Evolutionary conservation across 1,284 basidiomycete genomes (phyloP).

Genomic region (Filobasidium uniguttulatum): DNA sequence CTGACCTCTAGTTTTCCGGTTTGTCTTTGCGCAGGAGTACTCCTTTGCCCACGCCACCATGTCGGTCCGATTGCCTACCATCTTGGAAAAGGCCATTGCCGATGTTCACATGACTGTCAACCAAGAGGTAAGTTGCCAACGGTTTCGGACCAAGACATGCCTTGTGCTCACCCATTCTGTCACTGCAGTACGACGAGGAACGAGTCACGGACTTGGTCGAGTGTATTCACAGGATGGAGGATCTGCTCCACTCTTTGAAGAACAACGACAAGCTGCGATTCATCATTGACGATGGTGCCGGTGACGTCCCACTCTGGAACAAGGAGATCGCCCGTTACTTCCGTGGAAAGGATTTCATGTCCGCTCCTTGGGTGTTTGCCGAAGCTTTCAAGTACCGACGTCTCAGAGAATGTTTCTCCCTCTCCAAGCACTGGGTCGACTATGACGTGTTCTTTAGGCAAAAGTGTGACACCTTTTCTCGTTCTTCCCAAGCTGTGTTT

Average conservation of each 20-base stretch:
- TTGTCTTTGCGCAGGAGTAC: slow-evolving; percentile 53
- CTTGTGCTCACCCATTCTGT: background rate
- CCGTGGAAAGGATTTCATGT: slow-evolving; percentile 73
- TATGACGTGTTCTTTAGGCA: slow-evolving; percentile 80
- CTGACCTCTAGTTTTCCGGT: background rate
- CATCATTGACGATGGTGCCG: slow-evolving; percentile 84
- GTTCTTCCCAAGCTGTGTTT: slow-evolving; percentile 83
- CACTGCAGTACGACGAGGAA: slow-evolving; percentile 59
- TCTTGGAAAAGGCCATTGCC: slow-evolving; percentile 90
- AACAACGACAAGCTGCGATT: slow-evolving; percentile 65
- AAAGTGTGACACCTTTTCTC: slow-evolving; percentile 92
- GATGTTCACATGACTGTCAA: slow-evolving; percentile 84
- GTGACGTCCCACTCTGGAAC: slow-evolving; percentile 92
- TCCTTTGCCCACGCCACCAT: slow-evolving; percentile 89
- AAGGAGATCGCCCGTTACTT: slow-evolving; percentile 90
- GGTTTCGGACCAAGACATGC: background rate
- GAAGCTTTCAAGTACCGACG: slow-evolving; percentile 97
- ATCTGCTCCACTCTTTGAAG: slow-evolving; percentile 66
- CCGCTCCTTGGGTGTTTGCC: slow-evolving; percentile 36
- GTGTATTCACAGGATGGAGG: slow-evolving; percentile 76
- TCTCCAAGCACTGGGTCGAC: slow-evolving; percentile 79
- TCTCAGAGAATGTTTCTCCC: slow-evolving; percentile 86
- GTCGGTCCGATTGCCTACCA: slow-evolving; percentile 86
- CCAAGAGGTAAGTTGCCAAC: slow-evolving; percentile 39
- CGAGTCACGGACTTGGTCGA: slow-evolving; percentile 68